Conservation (phyloP, 73 alveolate species). For the Tetrahymena borealis region DNA sequence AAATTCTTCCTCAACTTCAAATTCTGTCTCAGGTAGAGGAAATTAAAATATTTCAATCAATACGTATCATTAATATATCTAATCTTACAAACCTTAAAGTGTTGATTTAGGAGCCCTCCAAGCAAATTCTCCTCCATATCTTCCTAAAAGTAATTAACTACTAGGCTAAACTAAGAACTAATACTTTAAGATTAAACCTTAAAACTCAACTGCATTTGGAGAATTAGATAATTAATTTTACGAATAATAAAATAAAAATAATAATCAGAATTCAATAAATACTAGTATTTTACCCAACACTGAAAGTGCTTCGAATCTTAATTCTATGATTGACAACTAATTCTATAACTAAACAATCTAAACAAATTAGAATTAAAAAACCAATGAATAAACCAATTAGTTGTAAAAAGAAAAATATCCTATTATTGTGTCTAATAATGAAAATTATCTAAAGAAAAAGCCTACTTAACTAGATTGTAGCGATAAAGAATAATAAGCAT, state of each 20-base stretch:
- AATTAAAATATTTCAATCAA: not conserved
- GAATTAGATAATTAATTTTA: not conserved
- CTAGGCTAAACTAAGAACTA: not conserved
- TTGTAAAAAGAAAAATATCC: not conserved
- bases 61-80: not conserved
- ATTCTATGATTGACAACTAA: not conserved
- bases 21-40: not conserved
- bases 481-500: not conserved
- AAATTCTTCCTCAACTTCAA: not conserved
- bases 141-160: not conserved
- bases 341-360: not conserved
- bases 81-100: not conserved
- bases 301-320: not conserved
- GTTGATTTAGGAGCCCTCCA: not conserved
- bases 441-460: not conserved
- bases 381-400: not conserved
- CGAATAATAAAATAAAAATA: too few species aligned
- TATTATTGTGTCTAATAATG: not conserved
- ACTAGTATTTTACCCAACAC: too few species aligned
- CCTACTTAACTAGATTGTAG: not conserved
- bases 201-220: not conserved
- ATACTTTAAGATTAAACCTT: not conserved
- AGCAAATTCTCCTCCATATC: not conserved
- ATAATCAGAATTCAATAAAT: too few species aligned
- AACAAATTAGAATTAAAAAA: not conserved